Base-by-base conservation (phyloP, 208 protist genomes). In the Wallacemonas sp. region DNA sequence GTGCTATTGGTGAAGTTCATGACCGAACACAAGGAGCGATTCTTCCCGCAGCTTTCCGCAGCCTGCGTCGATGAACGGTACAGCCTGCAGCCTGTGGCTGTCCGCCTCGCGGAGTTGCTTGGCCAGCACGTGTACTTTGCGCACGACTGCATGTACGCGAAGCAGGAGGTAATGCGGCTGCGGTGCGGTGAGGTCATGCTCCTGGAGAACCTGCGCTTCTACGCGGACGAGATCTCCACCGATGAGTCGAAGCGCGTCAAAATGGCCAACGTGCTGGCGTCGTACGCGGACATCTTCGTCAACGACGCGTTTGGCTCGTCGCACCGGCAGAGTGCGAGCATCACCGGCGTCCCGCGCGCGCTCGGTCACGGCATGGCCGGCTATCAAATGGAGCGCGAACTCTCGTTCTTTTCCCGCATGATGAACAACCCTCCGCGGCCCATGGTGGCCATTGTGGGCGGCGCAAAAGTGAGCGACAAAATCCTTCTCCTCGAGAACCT, bases 161-260 rank as follows among this genome's bases (percentile, higher is more conserved):
- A 87, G 57, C 46, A 77, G 12, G 77, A 91, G 42, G 79, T 93
- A 5, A 41, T 66, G 26, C 69, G 69, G 31, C 70, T 92, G 25
- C 72, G 78, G 10, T 79, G 61, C 52, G 97, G 98, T 23, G 87
- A 91, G 7, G 83, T 99, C 22, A 93, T 99, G 78, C 82, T 99
- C 2, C 87, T 99, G 7, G 99, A 99, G 86, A 99, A 99, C 79
- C 72, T 99, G 12, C 94, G 99, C 64, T 99, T 99, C 90, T 98
- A 99, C 86, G 28, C 84, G 26, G 98, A 99, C 73, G 98, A 99
- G 73, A 91, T 97, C 76, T 97, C 97, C 20, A 83, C 87, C 46
- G 86, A 94, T 29, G 74, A 94, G 46, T 72, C 65, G 20, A 81
- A 92, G 25, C 89, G 91, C 22, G 82, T 92, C 18, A 82, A 80